Evolutionary conservation across 352 stramenopile species (phyloP).

Genomic region (Saprolegnia parasitica): DNA sequence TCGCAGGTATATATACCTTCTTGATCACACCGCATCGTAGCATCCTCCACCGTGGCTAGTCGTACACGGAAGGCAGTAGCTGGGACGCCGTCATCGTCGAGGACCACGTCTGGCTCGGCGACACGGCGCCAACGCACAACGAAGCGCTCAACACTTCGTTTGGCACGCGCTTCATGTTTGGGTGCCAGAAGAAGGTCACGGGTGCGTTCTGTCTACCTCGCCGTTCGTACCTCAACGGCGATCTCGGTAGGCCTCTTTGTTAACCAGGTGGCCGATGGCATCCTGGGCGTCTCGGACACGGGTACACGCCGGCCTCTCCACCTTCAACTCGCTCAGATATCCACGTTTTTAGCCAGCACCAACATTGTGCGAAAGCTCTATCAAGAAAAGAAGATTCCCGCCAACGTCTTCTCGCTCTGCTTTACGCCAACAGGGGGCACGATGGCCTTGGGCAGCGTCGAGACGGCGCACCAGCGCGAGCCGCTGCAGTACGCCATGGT

Average conservation of each 20-base stretch:
- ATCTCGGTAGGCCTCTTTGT: slow-evolving; percentile 52
- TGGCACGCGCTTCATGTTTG: slow-evolving; percentile 75
- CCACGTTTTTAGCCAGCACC: slow-evolving; percentile 40
- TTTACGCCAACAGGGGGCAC: slow-evolving; percentile 59
- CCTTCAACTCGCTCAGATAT: not conserved
- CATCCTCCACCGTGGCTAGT: slow-evolving; percentile 32
- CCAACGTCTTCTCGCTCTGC: slow-evolving; percentile 78
- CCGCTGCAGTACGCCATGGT: slow-evolving; percentile 61
- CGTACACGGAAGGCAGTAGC: slow-evolving; percentile 83
- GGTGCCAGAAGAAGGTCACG: slow-evolving; percentile 69
- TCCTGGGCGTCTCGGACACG: slow-evolving; percentile 67
- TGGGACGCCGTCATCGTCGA: slow-evolving; percentile 78
- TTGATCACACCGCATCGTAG: not conserved
- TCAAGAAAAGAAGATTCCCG: slow-evolving; percentile 43
- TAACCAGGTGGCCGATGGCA: slow-evolving; percentile 83
- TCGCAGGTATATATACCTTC: slow-evolving; percentile 38
- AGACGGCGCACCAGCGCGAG: slow-evolving; percentile 64
- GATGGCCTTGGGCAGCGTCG: slow-evolving; percentile 75
- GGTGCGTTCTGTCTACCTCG: slow-evolving; percentile 29
- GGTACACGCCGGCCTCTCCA: not conserved
- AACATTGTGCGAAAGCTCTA: slow-evolving; percentile 67
- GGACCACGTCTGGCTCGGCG: slow-evolving; percentile 74
- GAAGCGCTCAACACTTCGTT: slow-evolving; percentile 46
- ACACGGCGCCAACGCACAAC: slow-evolving; percentile 31
- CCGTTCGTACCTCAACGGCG: no score